Conservation (phyloP, 2,329 filamentous ascomycete genomes). For the Venturia oleaginea region DNA sequence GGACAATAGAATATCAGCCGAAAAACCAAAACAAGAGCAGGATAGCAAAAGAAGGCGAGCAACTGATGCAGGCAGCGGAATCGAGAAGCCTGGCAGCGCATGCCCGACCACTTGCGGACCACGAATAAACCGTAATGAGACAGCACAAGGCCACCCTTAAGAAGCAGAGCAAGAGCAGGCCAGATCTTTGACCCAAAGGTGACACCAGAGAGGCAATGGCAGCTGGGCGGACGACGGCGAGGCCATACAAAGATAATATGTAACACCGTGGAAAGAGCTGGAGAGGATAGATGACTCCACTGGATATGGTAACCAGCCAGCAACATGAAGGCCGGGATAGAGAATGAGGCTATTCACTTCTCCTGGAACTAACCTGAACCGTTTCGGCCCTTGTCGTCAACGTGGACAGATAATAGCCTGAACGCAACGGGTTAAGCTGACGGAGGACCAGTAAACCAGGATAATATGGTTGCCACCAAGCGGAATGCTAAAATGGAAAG, state of each 20-base stretch:
- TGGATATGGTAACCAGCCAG: neutral
- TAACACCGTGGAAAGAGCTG: neutral
- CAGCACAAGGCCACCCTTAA: neutral
- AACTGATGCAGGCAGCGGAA: neutral
- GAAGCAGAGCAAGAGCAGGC: neutral
- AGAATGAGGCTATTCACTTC: neutral
- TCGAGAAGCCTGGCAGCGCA: neutral
- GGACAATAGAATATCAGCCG: neutral
- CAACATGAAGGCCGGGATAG: neutral
- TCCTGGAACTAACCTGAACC: neutral
- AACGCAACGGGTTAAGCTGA: neutral
- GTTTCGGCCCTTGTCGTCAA: no score
- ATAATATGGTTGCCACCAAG: neutral
- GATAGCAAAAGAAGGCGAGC: neutral
- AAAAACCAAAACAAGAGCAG: neutral
- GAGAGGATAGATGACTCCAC: neutral
- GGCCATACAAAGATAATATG: neutral
- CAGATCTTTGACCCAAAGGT: neutral
- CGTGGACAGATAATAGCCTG: no score
- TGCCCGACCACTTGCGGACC: neutral
- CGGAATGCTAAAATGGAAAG: no score
- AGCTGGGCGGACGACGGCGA: neutral
- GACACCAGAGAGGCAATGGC: neutral
- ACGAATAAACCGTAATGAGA: neutral
- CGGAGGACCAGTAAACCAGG: neutral